phyloP scores from a whole-genome alignment of 202 grass and related monocot genomes.

The Panicum hallii region DNA sequence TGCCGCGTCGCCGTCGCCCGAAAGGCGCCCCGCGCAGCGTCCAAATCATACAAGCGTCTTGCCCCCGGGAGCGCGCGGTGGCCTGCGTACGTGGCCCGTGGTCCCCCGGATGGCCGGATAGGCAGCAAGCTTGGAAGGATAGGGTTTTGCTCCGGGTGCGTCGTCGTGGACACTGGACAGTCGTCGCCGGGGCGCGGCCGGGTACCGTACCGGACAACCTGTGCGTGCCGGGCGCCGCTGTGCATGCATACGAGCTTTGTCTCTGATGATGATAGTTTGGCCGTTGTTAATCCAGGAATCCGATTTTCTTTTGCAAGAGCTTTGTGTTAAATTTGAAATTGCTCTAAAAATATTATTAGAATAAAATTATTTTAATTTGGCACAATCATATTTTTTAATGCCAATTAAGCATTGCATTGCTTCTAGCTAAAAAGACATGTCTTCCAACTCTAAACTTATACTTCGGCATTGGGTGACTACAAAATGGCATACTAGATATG shows the following conservation, averaged over 20 bases:
- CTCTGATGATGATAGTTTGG: too few relatives aligned
- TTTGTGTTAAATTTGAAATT: too few relatives aligned
- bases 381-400: too few relatives aligned
- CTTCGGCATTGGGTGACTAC: too few relatives aligned
- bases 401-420: too few relatives aligned
- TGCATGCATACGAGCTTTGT: neutral
- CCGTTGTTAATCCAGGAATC: too few relatives aligned
- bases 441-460: too few relatives aligned
- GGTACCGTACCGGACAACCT: neutral
- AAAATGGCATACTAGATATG: too few relatives aligned
- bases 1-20: constrained; percentile 41
- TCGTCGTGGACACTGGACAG: neutral
- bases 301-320: too few relatives aligned
- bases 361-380: too few relatives aligned
- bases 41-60: neutral
- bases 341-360: too few relatives aligned
- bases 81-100: neutral
- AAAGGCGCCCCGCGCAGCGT: constrained; percentile 30
- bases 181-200: neutral
- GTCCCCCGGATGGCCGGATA: neutral
- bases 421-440: too few relatives aligned
- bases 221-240: neutral
- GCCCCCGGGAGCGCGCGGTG: neutral
- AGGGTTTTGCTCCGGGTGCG: neutral
- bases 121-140: neutral